A percentile compares a stretch with the other conserved stretches of the same genome.
phyloP scores from a whole-genome alignment of 1,139 yeast species.

The Kodamaea arcana region DNA sequence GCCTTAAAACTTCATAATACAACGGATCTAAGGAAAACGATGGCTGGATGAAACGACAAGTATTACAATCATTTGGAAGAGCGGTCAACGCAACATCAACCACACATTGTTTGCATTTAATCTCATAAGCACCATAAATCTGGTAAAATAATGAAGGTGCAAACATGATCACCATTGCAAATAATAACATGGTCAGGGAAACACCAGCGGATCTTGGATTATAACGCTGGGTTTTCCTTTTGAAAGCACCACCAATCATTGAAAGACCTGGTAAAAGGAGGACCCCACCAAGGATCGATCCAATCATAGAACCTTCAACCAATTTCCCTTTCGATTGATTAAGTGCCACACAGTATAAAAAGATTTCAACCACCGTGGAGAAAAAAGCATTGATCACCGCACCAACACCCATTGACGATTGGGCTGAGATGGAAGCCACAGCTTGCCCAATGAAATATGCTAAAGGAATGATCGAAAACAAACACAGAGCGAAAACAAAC shows the following conservation, averaged over 20 bases:
- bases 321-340: slow-evolving; percentile 79
- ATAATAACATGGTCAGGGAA: slow-evolving; percentile 89
- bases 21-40: slow-evolving; percentile 62
- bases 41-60: slow-evolving; percentile 79
- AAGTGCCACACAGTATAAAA: slow-evolving; percentile 86
- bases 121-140: slow-evolving; percentile 83
- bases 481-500: slow-evolving; percentile 67
- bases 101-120: slow-evolving; percentile 58
- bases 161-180: slow-evolving; percentile 87
- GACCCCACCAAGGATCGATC: slow-evolving; percentile 91
- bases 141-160: slow-evolving; percentile 91
- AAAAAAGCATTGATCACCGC: slow-evolving; percentile 97
- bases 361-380: slow-evolving; percentile 92
- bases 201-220: slow-evolving; percentile 97
- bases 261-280: slow-evolving; percentile 87
- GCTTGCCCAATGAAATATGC: slow-evolving; percentile 99
- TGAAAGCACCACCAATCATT: slow-evolving; percentile 95
- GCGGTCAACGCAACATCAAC: neutral
- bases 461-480: slow-evolving; percentile 83
- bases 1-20: slow-evolving; percentile 64
- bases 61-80: slow-evolving; percentile 42
- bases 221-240: slow-evolving; percentile 87
- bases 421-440: slow-evolving; percentile 97
- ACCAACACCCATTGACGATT: slow-evolving; percentile 99
- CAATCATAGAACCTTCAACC: slow-evolving; percentile 97